Evolutionary conservation across 805 yeast genomes (phyloP), one percentile per base, ranked within the genome.

Genomic region (Metschnikowia rubicola): DNA sequence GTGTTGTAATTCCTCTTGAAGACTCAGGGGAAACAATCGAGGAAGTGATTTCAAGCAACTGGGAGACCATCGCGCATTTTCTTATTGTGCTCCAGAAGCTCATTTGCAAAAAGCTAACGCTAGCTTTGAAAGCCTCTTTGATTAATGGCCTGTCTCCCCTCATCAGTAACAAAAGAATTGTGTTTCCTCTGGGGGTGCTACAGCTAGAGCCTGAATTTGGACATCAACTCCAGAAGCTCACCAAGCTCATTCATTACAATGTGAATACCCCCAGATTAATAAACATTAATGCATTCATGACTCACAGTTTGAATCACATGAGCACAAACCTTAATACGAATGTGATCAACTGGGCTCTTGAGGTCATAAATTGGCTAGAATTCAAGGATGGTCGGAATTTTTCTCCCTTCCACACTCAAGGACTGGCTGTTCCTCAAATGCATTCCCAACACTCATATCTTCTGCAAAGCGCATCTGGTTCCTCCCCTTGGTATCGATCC

Each of bases 311-410:
- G 12, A 41, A 38, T 13, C 48, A 46, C n/a, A 41, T 41, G 29
- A 44, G 36, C 19, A 64, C 60, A 13, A 47, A 50, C 38, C 60
- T 67, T 30, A 67, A 70, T 51, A 64, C 71, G 28, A 64, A 70
- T 38, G 54, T 79, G 35, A 56, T 75, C 15, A 73, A 73, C 47
- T 79, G 84, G 84, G 75, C 78, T 0, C 65, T 74, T 30, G 79
- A 76, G 43, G 68, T 78, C 2, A 64, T 78, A 15, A 69, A 77
- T 32, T 79, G 84, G 84, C 59, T 79, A 15, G 81, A 78, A 54
- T 70, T 74, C 54, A 79, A 79, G 55, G 84, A 79, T 50, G 80
- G 74, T 5, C 60, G 52, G 30, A 60, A 41, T 40, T 48, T 40
- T 21, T 37, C 44, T 10, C 37, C 49, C 17, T 21, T 31, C 8